These are phyloP conservation scores for Aspergillus fumigatus DNA, from an alignment of 2,329 filamentous ascomycete species.

Conservation along the genomic window DNA sequence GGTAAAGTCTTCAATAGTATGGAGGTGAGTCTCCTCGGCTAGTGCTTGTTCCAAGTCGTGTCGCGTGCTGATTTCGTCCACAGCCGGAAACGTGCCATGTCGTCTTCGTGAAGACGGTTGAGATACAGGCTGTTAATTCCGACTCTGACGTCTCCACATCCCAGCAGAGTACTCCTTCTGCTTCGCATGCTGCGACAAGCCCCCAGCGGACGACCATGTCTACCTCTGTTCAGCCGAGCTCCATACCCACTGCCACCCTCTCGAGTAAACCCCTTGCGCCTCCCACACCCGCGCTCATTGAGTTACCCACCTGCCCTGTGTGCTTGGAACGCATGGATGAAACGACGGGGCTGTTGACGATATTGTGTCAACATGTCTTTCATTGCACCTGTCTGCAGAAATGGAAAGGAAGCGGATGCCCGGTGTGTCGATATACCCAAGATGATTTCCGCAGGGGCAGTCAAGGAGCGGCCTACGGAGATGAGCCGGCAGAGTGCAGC, in stretches of 20 bases:
- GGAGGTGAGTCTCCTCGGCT: conserved; percentile 56
- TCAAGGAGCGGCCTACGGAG: conserved; percentile 56
- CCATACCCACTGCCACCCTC: conserved; percentile 42
- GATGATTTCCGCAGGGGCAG: conserved; percentile 46
- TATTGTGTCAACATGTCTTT: conserved; percentile 95
- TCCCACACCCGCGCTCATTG: conserved; percentile 78
- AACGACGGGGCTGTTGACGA: conserved; percentile 89
- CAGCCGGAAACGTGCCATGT: conserved; percentile 92
- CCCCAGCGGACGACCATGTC: conserved; percentile 22
- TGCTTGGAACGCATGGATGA: conserved; percentile 98
- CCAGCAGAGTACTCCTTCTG: conserved; percentile 59
- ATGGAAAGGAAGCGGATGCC: conserved; percentile 91
- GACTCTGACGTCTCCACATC: conserved; percentile 22
- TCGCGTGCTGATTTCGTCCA: conserved; percentile 13
- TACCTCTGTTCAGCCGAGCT: conserved; percentile 27
- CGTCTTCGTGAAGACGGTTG: conserved; percentile 88
- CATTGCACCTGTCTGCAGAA: conserved; percentile 95
- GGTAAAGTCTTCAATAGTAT: conserved; percentile 89
- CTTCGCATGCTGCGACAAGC: conserved; percentile 31
- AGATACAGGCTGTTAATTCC: conserved; percentile 64
- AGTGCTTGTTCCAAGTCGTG: neutral
- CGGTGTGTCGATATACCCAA: conserved; percentile 87
- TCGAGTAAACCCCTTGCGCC: conserved; percentile 61
- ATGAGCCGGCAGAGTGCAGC: conserved; percentile 57
- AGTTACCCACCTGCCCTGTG: conserved; percentile 92